phyloP scores from a whole-genome alignment of 768 basidiomycete species.

The Suillus brevipes region DNA sequence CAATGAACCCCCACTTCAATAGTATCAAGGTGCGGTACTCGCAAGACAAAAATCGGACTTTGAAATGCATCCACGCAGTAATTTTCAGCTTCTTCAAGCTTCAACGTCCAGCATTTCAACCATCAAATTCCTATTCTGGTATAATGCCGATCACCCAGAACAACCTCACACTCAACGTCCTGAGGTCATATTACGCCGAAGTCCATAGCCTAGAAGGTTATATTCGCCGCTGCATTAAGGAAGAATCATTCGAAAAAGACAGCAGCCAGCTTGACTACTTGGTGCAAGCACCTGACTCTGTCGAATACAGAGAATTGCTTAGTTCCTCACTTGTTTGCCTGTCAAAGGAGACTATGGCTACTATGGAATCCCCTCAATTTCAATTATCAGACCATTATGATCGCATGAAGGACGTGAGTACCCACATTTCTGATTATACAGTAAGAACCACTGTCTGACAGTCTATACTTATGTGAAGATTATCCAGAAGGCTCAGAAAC shows the following conservation, averaged over 20 bases:
- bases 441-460: background rate
- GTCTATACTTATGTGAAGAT: conserved; percentile 39
- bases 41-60: no score
- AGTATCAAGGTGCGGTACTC: no score
- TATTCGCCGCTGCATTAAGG: conserved; percentile 37
- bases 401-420: conserved; percentile 55
- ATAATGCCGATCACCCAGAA: background rate
- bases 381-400: conserved; percentile 40
- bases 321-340: conserved; percentile 47
- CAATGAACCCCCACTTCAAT: no score
- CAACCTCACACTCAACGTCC: conserved; percentile 32
- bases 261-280: conserved; percentile 11
- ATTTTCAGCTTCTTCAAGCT: no score
- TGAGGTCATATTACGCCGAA: conserved; percentile 44
- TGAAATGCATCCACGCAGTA: no score
- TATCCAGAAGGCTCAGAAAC: conserved; percentile 60
- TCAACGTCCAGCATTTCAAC: no score
- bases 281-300: conserved; percentile 23
- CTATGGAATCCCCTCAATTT: conserved; percentile 25
- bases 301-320: conserved; percentile 39
- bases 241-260: conserved; percentile 8
- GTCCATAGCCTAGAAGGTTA: conserved; percentile 42
- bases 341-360: conserved; percentile 17
- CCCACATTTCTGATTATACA: background rate
- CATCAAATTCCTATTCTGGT: background rate